Conservation (phyloP, 176 grass and related monocot species). For the Oryza officinalis region DNA sequence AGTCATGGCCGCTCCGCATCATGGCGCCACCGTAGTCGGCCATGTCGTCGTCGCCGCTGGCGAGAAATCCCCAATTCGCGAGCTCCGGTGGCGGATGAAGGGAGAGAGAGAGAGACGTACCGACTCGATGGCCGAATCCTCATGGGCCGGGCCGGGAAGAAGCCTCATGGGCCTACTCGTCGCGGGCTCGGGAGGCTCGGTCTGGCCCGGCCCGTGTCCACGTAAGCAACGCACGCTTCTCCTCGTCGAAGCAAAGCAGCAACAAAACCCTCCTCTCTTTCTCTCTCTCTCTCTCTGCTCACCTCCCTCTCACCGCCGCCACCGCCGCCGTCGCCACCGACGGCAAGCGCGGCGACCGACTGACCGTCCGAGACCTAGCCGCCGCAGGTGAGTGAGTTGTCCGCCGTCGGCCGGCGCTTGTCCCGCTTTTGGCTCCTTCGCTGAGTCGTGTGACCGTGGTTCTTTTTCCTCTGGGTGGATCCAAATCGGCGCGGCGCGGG, state of each 20-base stretch:
- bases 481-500: not conserved
- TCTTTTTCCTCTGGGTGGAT: slow-evolving; percentile 1
- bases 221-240: not conserved
- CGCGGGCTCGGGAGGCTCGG: too few relatives aligned
- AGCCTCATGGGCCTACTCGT: too few relatives aligned
- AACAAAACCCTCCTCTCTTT: not conserved
- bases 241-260: not conserved
- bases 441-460: not conserved
- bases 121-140: not conserved
- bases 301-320: not conserved
- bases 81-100: not conserved
- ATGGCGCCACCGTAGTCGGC: slow-evolving; percentile 66
- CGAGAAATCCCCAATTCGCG: not conserved
- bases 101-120: not conserved
- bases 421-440: not conserved
- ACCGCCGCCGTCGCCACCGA: slow-evolving; percentile 6
- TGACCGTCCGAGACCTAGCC: slow-evolving; percentile 38
- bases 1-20: slow-evolving; percentile 59
- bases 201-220: not conserved
- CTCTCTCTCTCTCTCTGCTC: not conserved
- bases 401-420: not conserved
- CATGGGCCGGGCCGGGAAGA: too few relatives aligned
- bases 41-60: slow-evolving; percentile 30
- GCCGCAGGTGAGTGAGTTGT: slow-evolving; percentile 18
- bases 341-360: not conserved